A percentile compares a stretch with the other conserved stretches of the same genome.
These are phyloP conservation scores for Omphalea diandra DNA, from an alignment of 441 rosid species.

Conservation along the genomic window DNA sequence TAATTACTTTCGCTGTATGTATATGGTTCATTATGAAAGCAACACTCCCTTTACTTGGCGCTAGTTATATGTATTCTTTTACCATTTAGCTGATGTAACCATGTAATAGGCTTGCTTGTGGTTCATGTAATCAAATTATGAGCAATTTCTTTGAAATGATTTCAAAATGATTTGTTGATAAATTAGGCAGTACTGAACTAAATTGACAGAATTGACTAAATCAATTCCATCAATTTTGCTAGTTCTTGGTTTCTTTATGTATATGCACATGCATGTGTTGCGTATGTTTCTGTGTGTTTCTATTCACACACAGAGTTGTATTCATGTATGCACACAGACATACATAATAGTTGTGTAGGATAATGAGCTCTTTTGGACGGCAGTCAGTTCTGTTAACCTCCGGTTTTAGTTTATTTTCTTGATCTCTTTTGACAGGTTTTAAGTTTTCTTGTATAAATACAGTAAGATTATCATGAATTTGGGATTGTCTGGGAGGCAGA, in stretches of 20 bases:
- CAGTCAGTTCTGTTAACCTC: background rate
- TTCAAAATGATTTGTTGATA: background rate
- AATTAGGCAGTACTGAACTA: constrained; percentile 4
- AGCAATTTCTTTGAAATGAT: background rate
- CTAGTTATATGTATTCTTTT: background rate
- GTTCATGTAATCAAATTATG: background rate
- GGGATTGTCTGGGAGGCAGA: background rate
- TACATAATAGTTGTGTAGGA: background rate
- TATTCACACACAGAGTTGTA: too few species aligned
- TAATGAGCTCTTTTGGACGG: background rate
- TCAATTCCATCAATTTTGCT: background rate
- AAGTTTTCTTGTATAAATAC: background rate
- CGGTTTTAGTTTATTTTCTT: background rate
- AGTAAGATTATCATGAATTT: background rate
- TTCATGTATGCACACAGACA: background rate
- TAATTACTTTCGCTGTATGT: background rate
- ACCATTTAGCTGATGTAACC: background rate
- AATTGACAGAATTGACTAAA: background rate
- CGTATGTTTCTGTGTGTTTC: too few species aligned
- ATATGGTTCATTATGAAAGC: background rate
- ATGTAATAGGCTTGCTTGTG: background rate
- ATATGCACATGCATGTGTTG: background rate
- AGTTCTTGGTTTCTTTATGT: background rate
- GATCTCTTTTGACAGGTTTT: background rate
- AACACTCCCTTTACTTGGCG: background rate